phyloP scores from a whole-genome alignment of 352 stramenopile species.

The Globisporangium yorkense region DNA sequence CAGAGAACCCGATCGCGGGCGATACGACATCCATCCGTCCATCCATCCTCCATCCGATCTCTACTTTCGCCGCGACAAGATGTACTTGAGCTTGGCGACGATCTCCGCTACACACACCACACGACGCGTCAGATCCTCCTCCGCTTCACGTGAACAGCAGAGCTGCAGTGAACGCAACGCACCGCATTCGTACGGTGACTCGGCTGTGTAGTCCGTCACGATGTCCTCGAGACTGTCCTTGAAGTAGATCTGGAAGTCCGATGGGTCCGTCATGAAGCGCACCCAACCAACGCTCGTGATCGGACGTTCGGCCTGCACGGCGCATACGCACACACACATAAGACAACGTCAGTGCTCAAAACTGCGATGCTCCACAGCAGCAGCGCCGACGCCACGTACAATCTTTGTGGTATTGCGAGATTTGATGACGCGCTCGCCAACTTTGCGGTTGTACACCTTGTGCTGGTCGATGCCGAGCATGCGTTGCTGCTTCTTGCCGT shows the following conservation, averaged over 20 bases:
- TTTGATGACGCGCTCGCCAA: conserved; percentile 85
- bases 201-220: conserved; percentile 85
- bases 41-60: too few relatives aligned
- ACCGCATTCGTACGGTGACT: conserved; percentile 88
- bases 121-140: neutral
- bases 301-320: conserved; percentile 61
- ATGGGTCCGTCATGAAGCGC: conserved; percentile 80
- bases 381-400: conserved; percentile 39
- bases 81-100: conserved; percentile 89
- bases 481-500: conserved; percentile 83
- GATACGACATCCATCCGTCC: neutral
- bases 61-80: conserved; percentile 76
- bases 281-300: conserved; percentile 86
- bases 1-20: neutral
- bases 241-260: conserved; percentile 87
- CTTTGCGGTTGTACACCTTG: conserved; percentile 90
- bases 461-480: conserved; percentile 87
- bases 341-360: neutral
- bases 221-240: conserved; percentile 87
- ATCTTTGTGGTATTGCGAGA: conserved; percentile 87
- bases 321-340: neutral
- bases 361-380: neutral
- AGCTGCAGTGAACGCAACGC: conserved; percentile 15
- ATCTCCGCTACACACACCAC: conserved; percentile 57
- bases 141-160: neutral